Evolutionary conservation across 2,329 filamentous ascomycete genomes (phyloP), one percentile per base, ranked within the genome.

Genomic region (Atkinsonella texensis): DNA sequence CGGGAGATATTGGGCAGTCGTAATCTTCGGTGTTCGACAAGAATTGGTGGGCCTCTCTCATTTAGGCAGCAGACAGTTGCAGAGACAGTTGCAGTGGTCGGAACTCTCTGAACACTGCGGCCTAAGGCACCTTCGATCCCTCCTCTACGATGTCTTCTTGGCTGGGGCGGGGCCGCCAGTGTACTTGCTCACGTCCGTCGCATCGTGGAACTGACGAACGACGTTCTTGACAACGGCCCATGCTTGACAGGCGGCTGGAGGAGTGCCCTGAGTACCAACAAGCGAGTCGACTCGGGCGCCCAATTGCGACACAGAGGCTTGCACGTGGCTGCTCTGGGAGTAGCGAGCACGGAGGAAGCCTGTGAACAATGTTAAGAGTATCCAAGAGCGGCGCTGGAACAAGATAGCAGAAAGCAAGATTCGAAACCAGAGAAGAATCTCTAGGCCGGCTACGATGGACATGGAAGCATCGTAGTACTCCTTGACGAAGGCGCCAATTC

Each of bases 381-480:
- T 83, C 89, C 91, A 96, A 56, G 88, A 93, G 59, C 89, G 85
- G 68, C 85, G 88, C 72, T 84, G 83, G 80, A 97, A 97, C 60
- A 94, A 75, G 56, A 97, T 71, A 55, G 89, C 88, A 33, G 87
- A 85, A 51, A 89, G 71, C 47, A 94, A 65, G 51, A 98, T 74
- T 63, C 93, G 89, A 69, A 86, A 74, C 84, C 90, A 94, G 54
- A 97, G 81, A 41, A 80, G 71, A 59, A 97, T 88, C 74, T 98
- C 93, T 53, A 98, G 86, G 46, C 77, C 74, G 39, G 91, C 86
- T 33, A 98, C 93, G 55, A 97, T 75, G 53, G 86, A 87, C 93
- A 98, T 98, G 70, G 89, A 95, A 55, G 81, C 74, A 68, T 98
- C 93, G 67, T 98, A 98, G 80, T 97, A 96, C 67, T 89, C 82